Evolutionary conservation across 2,329 filamentous ascomycete genomes (phyloP), one percentile per base, ranked within the genome.

Genomic region (Dactylellina parvicollis): DNA sequence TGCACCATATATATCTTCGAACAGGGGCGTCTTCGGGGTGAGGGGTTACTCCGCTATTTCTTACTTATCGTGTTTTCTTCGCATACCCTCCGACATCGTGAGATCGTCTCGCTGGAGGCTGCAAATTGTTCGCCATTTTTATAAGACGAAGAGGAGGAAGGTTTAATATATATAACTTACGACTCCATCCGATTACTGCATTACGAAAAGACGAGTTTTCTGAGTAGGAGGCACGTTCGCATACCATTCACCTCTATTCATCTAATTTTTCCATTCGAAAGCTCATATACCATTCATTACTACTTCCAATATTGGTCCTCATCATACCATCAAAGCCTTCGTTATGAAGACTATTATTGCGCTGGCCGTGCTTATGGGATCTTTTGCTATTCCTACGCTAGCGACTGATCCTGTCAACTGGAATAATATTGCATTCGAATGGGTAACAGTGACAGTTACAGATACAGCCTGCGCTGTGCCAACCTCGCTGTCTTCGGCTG

Each of bases 371-470:
- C 67, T 72, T 60, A 16, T 64, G 14, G 67, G 52, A 30, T 38
- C 52, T 8, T 44, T 46, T 40, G 40, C 24, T n/a, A 9, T 32
- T 30, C 40, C 52, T n/a, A 47, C 44, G 14, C 30, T 64, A 36
- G 67, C 59, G 20, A 40, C 34, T 8, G 52, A 65, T 44, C 67
- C 67, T 28, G 24, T 72, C 40, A 38, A 72, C 44, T 72, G 67
- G 67, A 40, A 65, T n/a, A 65, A 50, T 40, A 47, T 72, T 34
- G 50, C 40, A 22, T 65, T 72, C 14, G 67, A 72, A 47, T 72
- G 59, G 67, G 59, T 72, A 1, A 65, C 67, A 12, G 67, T 72
- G 4, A 72, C 67, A 26, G 67, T 59, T 26, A 59, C 62, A 4
- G 52, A 12, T 2, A 56, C 47, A 10, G 44, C 12, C 2, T 72